phyloP scores from a whole-genome alignment of 768 basidiomycete genomes.

The Boletus patriciae region DNA sequence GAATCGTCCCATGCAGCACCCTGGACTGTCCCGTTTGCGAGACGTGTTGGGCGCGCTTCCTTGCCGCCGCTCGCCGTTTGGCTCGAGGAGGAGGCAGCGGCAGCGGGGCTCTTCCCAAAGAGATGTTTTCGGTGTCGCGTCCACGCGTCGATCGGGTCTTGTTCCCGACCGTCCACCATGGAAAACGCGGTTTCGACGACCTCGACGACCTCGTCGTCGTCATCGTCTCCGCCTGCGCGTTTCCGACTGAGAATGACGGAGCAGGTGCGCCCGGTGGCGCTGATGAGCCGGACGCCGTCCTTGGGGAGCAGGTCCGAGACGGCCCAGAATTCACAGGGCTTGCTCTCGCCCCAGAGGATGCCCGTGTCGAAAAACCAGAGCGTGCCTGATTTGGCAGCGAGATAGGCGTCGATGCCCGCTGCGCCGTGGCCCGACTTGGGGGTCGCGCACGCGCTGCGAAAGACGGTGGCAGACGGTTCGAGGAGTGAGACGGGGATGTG shows the following conservation, averaged over 20 bases:
- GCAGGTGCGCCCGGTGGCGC: slow-evolving; percentile 67
- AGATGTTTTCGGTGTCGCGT: slow-evolving; percentile 52
- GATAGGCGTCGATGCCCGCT: slow-evolving; percentile 67
- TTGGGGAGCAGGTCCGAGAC: slow-evolving; percentile 54
- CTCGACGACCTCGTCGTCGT: slow-evolving; percentile 41
- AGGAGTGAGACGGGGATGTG: slow-evolving; percentile 45
- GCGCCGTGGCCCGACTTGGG: slow-evolving; percentile 41
- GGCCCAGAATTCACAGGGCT: slow-evolving; percentile 77
- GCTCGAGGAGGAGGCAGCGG: background rate
- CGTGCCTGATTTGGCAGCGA: slow-evolving; percentile 67
- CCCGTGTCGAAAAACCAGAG: slow-evolving; percentile 72
- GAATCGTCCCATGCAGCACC: slow-evolving; percentile 35
- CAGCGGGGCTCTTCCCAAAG: slow-evolving; percentile 45
- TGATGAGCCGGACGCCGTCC: slow-evolving; percentile 54
- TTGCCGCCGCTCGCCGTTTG: background rate
- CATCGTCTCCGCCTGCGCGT: slow-evolving; percentile 14
- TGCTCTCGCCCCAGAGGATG: slow-evolving; percentile 72
- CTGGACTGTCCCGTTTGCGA: slow-evolving; percentile 16
- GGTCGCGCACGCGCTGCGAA: slow-evolving; percentile 52
- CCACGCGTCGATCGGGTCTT: slow-evolving; percentile 66
- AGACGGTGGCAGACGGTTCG: slow-evolving; percentile 51
- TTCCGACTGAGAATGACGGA: slow-evolving; percentile 55
- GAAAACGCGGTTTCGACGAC: slow-evolving; percentile 65
- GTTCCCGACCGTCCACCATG: slow-evolving; percentile 70
- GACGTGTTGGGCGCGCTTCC: slow-evolving; percentile 1